Conservation (phyloP, 805 yeast genomes). For the Pichia heedii region DNA sequence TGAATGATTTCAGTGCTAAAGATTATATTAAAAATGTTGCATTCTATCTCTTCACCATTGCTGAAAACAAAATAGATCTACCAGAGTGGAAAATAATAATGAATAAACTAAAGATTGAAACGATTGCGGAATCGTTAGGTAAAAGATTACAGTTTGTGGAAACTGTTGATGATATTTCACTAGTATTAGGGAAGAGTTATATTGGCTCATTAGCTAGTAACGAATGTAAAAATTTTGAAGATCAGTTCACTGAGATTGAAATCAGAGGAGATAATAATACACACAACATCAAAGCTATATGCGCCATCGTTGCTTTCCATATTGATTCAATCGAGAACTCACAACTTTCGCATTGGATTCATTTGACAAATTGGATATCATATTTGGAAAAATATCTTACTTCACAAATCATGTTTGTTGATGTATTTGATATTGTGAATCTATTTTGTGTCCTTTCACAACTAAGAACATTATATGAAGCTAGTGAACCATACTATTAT, state of each 20-base stretch:
- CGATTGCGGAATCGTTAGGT: constrained; percentile 10
- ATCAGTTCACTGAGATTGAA: constrained; percentile 11
- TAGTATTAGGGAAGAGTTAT: constrained; percentile 17
- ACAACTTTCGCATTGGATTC: constrained; percentile 19
- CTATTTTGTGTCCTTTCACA: constrained; percentile 11
- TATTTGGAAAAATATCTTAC: constrained; percentile 7
- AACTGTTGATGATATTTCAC: constrained; percentile 15
- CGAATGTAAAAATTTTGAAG: constrained; percentile 8
- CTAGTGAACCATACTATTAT: constrained; percentile 2
- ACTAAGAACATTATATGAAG: constrained; percentile 3
- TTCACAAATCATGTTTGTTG: constrained; percentile 9
- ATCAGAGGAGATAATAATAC: neutral
- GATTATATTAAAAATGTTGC: constrained; percentile 15
- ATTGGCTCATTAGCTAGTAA: constrained; percentile 12
- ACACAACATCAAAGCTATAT: constrained; percentile 2
- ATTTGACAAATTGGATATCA: constrained; percentile 19
- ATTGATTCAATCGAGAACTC: constrained; percentile 2
- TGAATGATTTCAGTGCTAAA: constrained; percentile 2
- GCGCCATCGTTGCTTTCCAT: constrained; percentile 15
- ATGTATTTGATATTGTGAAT: constrained; percentile 14
- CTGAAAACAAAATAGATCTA: constrained; percentile 9
- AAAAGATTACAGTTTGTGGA: constrained; percentile 20
- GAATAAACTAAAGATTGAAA: constrained; percentile 7
- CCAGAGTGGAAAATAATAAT: constrained; percentile 17
- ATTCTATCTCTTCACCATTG: constrained; percentile 21